A percentile compares a stretch with the other conserved stretches of the same genome.
These are phyloP conservation scores for Russula compacta DNA, from an alignment of 768 basidiomycete species.

Conservation along the genomic window DNA sequence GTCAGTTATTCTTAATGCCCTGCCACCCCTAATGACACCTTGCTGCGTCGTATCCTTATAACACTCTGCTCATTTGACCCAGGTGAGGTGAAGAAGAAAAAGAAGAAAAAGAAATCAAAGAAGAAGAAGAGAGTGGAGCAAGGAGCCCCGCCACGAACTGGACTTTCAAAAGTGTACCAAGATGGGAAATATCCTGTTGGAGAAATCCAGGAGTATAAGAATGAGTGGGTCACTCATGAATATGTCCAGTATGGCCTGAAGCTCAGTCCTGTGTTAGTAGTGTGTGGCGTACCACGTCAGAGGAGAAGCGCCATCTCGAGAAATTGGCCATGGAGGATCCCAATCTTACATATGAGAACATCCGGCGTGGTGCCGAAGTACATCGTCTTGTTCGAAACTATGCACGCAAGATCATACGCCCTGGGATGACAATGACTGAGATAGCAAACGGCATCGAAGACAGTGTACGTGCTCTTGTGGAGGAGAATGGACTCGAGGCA, in stretches of 20 bases:
- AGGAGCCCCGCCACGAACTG: slow-evolving; percentile 86
- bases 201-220: slow-evolving; percentile 82
- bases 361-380: slow-evolving; percentile 90
- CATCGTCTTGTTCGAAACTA: slow-evolving; percentile 85
- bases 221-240: slow-evolving; percentile 58
- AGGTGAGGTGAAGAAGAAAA: slow-evolving; percentile 67
- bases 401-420: slow-evolving; percentile 75
- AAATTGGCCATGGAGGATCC: slow-evolving; percentile 70
- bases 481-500: slow-evolving; percentile 75
- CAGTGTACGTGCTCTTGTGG: slow-evolving; percentile 82
- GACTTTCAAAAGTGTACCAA: slow-evolving; percentile 81
- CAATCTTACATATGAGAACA: slow-evolving; percentile 76
- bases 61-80: background rate
- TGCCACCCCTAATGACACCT: background rate
- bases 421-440: slow-evolving; percentile 90
- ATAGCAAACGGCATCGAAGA: slow-evolving; percentile 93
- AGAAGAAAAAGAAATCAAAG: slow-evolving; percentile 92
- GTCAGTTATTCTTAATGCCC: slow-evolving; percentile 21
- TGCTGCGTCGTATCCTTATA: background rate
- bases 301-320: slow-evolving; percentile 84
- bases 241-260: background rate
- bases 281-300: slow-evolving; percentile 78
- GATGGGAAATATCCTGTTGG: slow-evolving; percentile 86
- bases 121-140: slow-evolving; percentile 73
- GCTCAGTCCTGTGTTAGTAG: slow-evolving; percentile 45